These are phyloP conservation scores for Acanthamoeba polyphaga DNA, from an alignment of 208 protist species.

Conservation along the genomic window DNA sequence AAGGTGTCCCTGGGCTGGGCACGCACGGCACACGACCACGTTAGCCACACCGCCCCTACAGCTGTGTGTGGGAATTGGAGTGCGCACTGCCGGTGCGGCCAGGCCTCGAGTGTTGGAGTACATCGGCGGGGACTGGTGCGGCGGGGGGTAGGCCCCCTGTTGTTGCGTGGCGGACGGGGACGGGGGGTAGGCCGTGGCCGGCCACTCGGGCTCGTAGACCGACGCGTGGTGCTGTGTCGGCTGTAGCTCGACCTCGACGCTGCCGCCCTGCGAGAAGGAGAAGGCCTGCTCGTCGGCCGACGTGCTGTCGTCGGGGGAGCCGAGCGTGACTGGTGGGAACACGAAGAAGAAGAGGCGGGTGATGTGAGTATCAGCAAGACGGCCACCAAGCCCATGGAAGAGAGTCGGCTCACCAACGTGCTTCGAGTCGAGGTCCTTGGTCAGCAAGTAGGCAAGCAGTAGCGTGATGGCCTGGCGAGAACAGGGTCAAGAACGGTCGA, in stretches of 20 bases:
- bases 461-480: background rate
- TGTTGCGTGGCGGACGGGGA: background rate
- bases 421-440: constrained; percentile 13
- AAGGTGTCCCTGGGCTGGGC: background rate
- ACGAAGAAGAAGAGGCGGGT: too few species aligned
- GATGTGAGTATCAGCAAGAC: too few species aligned
- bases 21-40: background rate
- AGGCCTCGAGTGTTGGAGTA: background rate
- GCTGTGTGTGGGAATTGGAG: too few species aligned
- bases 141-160: too few species aligned
- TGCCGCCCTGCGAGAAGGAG: background rate
- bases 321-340: background rate
- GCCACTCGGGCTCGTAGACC: background rate
- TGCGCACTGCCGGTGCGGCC: background rate
- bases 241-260: background rate
- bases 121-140: background rate
- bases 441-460: background rate
- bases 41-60: background rate
- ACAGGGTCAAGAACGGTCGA: background rate
- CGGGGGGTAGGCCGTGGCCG: background rate
- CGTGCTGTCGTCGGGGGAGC: background rate
- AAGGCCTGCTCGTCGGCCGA: background rate
- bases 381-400: too few species aligned
- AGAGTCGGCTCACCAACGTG: background rate
- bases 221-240: background rate